Percentiles rank a stretch among this genome's conserved stretches.
Evolutionary conservation across 164 flowering plant species (phyloP).

Genomic region (Tetrastigma voinierianum): DNA sequence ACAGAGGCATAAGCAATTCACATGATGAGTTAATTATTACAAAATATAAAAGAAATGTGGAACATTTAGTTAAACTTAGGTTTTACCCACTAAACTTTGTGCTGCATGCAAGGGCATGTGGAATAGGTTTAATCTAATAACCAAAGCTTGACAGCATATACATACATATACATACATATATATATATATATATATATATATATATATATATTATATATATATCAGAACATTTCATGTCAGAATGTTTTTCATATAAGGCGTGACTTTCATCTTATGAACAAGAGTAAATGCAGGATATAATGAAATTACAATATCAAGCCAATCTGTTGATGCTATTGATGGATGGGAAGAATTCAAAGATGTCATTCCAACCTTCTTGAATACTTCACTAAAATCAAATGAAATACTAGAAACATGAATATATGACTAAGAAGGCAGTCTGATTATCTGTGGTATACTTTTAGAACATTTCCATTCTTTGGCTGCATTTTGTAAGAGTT

Average conservation of each 20-base stretch:
- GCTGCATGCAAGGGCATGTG: too few relatives aligned
- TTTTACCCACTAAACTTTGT: too few relatives aligned
- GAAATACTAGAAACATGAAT: conserved; percentile 38
- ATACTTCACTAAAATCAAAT: conserved; percentile 24
- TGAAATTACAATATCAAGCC: conserved; percentile 4
- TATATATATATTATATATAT: too few relatives aligned
- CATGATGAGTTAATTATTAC: too few relatives aligned
- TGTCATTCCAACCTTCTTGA: conserved; percentile 27
- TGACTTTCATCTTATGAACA: neutral
- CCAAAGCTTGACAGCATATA: too few relatives aligned
- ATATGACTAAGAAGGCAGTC: conserved; percentile 47
- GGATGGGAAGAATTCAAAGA: conserved; percentile 42
- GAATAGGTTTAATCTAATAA: too few relatives aligned
- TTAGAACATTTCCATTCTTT: conserved; percentile 33
- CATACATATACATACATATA: too few relatives aligned
- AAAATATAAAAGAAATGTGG: too few relatives aligned
- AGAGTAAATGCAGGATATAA: conserved; percentile 15
- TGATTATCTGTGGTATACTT: conserved; percentile 64
- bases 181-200: too few relatives aligned
- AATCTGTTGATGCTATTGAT: conserved; percentile 15
- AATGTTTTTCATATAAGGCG: neutral
- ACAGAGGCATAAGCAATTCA: too few relatives aligned
- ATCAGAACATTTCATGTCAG: too few relatives aligned
- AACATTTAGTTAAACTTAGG: too few relatives aligned
- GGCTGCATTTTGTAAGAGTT: neutral